phyloP scores from a whole-genome alignment of 2,329 filamentous ascomycete genomes.

The Colletotrichum tropicicola region DNA sequence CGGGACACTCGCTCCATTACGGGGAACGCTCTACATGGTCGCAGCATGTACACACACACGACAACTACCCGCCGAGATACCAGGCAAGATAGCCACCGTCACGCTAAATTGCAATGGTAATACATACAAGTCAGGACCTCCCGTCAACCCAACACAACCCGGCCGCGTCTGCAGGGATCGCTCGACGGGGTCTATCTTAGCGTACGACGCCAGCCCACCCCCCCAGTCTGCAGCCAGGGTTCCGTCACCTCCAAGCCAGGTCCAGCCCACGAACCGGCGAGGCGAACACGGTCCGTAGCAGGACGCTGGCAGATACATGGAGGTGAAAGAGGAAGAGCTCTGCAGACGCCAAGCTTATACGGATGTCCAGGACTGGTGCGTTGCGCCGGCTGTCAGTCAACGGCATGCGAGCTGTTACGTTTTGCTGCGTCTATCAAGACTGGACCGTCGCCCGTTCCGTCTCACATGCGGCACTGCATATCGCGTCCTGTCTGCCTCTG shows the following conservation, averaged over 20 bases:
- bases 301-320: too few species aligned
- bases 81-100: background rate
- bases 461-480: constrained; percentile 14
- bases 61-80: constrained; percentile 10
- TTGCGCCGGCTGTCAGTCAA: too few species aligned
- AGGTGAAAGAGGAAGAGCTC: background rate
- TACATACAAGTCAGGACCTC: constrained; percentile 15
- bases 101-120: background rate
- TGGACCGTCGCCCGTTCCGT: background rate
- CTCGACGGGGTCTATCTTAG: constrained; percentile 16
- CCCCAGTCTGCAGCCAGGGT: background rate
- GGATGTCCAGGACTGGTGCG: background rate
- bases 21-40: background rate
- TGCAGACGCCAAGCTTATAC: background rate
- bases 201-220: background rate
- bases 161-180: constrained; percentile 10
- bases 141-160: constrained; percentile 5
- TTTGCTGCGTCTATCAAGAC: background rate
- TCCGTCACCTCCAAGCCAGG: constrained; percentile 17
- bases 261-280: constrained; percentile 20
- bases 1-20: constrained; percentile 8
- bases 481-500: background rate
- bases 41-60: background rate
- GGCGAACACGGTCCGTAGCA: constrained; percentile 11
- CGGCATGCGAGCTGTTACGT: background rate